Conservation (phyloP, 2,329 filamentous ascomycete genomes). For the Tolypocladium pustulatum region DNA sequence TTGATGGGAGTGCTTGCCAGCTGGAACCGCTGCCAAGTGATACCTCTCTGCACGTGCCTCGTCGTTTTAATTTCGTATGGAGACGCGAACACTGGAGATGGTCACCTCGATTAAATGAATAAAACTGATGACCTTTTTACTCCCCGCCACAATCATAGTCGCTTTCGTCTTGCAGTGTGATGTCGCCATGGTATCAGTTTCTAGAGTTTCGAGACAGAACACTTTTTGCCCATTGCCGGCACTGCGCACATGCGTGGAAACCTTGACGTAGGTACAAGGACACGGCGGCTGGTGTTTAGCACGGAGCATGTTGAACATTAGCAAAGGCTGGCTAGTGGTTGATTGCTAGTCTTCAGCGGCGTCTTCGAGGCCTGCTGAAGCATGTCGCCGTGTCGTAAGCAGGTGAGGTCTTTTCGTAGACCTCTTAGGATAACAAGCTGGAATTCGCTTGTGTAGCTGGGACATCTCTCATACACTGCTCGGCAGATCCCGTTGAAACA, state of each 20-base stretch:
- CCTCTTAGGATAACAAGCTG: background rate
- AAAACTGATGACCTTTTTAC: slow-evolving; percentile 8
- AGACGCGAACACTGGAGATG: slow-evolving; percentile 2
- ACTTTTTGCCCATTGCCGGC: background rate
- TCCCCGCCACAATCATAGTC: slow-evolving; percentile 1
- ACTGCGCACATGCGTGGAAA: background rate
- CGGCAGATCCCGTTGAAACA: background rate
- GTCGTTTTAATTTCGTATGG: background rate
- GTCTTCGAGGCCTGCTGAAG: background rate
- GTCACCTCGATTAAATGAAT: slow-evolving; percentile 9
- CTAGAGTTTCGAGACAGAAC: background rate
- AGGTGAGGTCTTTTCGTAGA: background rate
- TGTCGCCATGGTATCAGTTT: background rate
- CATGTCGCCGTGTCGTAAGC: background rate
- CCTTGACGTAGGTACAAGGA: background rate
- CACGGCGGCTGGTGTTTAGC: background rate
- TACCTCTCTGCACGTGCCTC: slow-evolving; percentile 14
- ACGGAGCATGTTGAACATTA: background rate
- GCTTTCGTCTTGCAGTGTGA: background rate
- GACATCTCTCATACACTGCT: background rate
- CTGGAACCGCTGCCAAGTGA: slow-evolving; percentile 7
- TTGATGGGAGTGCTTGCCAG: slow-evolving; percentile 7
- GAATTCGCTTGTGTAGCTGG: background rate
- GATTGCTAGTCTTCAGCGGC: background rate
- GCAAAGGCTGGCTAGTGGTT: background rate